Percentiles rank a stretch among this genome's conserved stretches.
Conservation (phyloP, 1,284 basidiomycete genomes). For the Tylopilus sp. region DNA sequence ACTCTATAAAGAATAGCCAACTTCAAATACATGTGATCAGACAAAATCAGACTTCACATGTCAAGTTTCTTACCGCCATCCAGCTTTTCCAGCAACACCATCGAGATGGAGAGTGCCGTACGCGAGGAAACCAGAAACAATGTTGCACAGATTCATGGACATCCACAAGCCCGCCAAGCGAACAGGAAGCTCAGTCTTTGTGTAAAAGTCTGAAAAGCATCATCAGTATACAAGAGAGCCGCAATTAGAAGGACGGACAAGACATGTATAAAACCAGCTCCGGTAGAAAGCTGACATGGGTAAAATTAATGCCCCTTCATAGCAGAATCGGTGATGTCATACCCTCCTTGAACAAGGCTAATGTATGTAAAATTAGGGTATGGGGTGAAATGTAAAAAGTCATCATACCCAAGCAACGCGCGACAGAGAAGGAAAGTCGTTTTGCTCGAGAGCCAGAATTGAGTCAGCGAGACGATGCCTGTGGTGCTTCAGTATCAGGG, state of each 20-base stretch:
- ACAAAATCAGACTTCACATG: neutral
- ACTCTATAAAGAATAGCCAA: conserved; percentile 36
- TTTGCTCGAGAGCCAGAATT: conserved; percentile 72
- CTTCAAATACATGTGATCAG: conserved; percentile 4
- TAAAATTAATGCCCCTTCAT: neutral
- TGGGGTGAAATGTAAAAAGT: neutral
- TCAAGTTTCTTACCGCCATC: conserved; percentile 59
- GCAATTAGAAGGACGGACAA: conserved; percentile 46
- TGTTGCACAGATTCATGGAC: conserved; percentile 57
- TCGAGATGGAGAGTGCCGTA: conserved; percentile 72
- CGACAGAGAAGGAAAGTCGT: conserved; percentile 62
- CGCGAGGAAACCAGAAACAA: conserved; percentile 69
- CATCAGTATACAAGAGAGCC: neutral
- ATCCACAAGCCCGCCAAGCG: conserved; percentile 79
- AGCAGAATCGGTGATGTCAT: neutral
- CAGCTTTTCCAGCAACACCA: conserved; percentile 63
- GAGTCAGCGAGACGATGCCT: conserved; percentile 54
- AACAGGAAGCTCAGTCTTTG: conserved; percentile 72
- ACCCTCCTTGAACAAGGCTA: conserved; percentile 14
- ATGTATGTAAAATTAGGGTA: conserved; percentile 21
- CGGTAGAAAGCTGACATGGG: conserved; percentile 59
- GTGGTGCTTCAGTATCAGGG: conserved; percentile 6
- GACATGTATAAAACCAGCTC: conserved; percentile 75
- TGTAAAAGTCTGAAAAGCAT: conserved; percentile 58
- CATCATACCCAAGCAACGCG: conserved; percentile 52